Percentiles rank a stretch among this genome's conserved stretches.
Conservation (phyloP, 2,329 filamentous ascomycete genomes). For the Ophiostoma australiae region DNA sequence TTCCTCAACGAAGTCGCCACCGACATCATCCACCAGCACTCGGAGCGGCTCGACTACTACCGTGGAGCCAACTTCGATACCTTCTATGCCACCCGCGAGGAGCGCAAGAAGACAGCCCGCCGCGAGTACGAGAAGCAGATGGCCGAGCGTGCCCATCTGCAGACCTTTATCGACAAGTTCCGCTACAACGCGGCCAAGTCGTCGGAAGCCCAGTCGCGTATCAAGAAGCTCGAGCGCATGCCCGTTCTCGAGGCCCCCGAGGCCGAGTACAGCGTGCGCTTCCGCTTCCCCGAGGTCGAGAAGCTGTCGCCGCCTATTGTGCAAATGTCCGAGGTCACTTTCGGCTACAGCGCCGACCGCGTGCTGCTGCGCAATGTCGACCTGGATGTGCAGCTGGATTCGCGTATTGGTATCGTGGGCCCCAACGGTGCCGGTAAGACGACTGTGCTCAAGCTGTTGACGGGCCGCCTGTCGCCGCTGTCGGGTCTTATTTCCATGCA, state of each 20-base stretch:
- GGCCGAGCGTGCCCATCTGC: constrained; percentile 84
- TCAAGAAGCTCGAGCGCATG: constrained; percentile 99
- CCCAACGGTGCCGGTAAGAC: constrained; percentile 99
- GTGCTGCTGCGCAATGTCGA: constrained; percentile 81
- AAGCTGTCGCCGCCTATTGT: constrained; percentile 97
- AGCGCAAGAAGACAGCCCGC: constrained; percentile 92
- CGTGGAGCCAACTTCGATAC: constrained; percentile 94
- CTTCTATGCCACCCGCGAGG: constrained; percentile 96
- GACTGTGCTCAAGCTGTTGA: constrained; percentile 95
- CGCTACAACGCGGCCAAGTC: constrained; percentile 98
- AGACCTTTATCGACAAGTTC: constrained; percentile 99
- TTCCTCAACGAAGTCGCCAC: constrained; percentile 99
- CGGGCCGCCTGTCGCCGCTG: constrained; percentile 72
- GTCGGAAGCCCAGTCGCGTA: constrained; percentile 93
- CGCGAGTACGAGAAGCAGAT: constrained; percentile 99
- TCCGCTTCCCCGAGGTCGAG: constrained; percentile 95
- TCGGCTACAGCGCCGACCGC: constrained; percentile 79
- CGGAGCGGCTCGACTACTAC: constrained; percentile 96
- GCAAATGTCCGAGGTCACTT: constrained; percentile 89
- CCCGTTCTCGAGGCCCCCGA: constrained; percentile 86
- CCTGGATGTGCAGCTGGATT: constrained; percentile 94
- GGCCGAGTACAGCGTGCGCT: constrained; percentile 90
- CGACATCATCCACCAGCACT: constrained; percentile 98
- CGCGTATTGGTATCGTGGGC: constrained; percentile 96
- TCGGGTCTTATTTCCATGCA: constrained; percentile 82